Evolutionary conservation across 1,139 yeast species (phyloP), one percentile per base, ranked within the genome.

Genomic region (Candida tropicalis): DNA sequence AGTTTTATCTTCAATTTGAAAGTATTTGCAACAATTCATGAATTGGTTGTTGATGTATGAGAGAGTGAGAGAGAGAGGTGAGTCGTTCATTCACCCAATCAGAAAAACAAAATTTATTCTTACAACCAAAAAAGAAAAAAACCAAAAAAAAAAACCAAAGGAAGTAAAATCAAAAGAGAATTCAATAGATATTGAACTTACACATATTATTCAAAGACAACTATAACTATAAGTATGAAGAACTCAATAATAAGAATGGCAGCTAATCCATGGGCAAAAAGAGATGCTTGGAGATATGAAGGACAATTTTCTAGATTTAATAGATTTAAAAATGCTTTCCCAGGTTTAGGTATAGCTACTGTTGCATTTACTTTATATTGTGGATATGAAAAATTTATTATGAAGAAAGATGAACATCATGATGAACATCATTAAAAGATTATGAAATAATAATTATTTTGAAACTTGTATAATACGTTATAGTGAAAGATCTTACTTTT

Each of bases 261-360:
- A 41, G 46, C 44, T 26, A 72, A 73, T 56, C 78, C 77, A 44
- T 73, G 79, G 79, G 78, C 76, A 42, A 72, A 70, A 56, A 85
- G 96, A 77, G 96, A 88, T 63, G 95, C 95, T 43, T 88, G 96
- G 96, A 82, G 96, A 74, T 85, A 81, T 66, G 84, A 82, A 57
- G 95, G 95, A 48, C 87, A 83, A 46, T 88, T 88, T 70, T 75
- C 86, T 46, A 81, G 91, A 56, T 68, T 70, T 44, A 82, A 84
- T 66, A 73, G 95, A 57, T 84, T 82, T 66, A 82, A 75, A 57
- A 81, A 81, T 47, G 77, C 87, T n/a, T 79, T 88, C 60, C 96
- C 96, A 2, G 96, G 96, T 2, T 77, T 88, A 43, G 89, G 90
- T 34, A 77, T 84, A 41, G 96, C 93, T 34, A 75, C 84, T 24